These are phyloP conservation scores for Onygenales sp. DNA, from an alignment of 2,329 filamentous ascomycete genomes.

Conservation along the genomic window DNA sequence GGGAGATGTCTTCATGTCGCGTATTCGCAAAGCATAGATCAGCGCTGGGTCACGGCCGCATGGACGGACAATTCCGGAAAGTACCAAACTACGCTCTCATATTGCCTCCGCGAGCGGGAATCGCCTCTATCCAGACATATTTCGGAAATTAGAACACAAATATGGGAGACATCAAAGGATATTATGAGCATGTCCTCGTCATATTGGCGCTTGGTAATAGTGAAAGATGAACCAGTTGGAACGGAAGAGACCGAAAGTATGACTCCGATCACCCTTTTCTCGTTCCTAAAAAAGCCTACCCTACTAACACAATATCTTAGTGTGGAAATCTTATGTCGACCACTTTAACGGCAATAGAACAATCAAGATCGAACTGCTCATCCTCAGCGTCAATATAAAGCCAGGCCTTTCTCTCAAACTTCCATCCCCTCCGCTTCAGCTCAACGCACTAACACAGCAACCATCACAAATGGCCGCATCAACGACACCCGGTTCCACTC, in stretches of 20 bases:
- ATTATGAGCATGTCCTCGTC: slow-evolving; percentile 44
- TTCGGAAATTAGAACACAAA: slow-evolving; percentile 44
- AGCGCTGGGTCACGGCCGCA: slow-evolving; percentile 48
- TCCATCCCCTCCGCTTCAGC: slow-evolving; percentile 22
- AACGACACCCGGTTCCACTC: slow-evolving; percentile 27
- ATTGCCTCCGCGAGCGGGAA: slow-evolving; percentile 39
- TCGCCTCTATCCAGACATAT: slow-evolving; percentile 26
- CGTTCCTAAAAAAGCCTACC: neutral
- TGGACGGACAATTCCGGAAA: slow-evolving; percentile 51
- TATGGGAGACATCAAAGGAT: slow-evolving; percentile 48
- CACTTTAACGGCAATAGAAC: slow-evolving; percentile 28
- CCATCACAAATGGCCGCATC: neutral
- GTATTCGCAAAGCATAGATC: slow-evolving; percentile 46
- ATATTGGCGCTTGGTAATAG: slow-evolving; percentile 48
- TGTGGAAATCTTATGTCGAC: slow-evolving; percentile 28
- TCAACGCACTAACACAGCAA: slow-evolving; percentile 23
- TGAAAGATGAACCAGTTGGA: slow-evolving; percentile 42
- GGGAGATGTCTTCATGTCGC: slow-evolving; percentile 50
- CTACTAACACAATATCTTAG: slow-evolving; percentile 19
- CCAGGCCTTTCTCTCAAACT: slow-evolving; percentile 27
- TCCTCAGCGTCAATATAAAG: slow-evolving; percentile 25
- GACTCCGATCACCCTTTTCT: neutral
- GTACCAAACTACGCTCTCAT: slow-evolving; percentile 45
- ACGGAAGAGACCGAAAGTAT: slow-evolving; percentile 42
- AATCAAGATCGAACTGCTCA: slow-evolving; percentile 25